phyloP scores from a whole-genome alignment of 1,284 basidiomycete genomes.

The Pseudomicrostroma phylloplanum region DNA sequence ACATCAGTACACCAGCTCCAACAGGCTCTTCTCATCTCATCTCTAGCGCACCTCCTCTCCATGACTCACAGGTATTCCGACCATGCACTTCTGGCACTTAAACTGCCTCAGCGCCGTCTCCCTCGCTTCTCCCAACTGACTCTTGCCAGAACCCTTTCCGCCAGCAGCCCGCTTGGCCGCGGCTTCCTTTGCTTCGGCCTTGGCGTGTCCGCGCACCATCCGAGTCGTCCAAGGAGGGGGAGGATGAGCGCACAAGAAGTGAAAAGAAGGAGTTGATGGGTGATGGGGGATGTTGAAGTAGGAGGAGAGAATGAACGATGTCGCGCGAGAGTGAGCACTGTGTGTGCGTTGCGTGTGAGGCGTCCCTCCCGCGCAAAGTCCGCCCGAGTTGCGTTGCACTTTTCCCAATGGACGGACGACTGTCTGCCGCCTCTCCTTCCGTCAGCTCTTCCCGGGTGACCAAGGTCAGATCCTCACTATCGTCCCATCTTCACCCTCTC shows the following conservation, averaged over 20 bases:
- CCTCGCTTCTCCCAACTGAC: constrained; percentile 8
- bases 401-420: no score
- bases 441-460: no score
- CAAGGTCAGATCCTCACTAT: no score
- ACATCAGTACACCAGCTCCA: neutral
- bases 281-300: neutral
- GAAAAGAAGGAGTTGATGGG: neutral
- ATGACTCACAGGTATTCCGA: constrained; percentile 1
- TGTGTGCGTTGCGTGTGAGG: no score
- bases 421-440: no score
- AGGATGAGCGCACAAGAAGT: neutral
- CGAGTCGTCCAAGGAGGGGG: no score
- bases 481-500: no score
- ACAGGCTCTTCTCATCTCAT: neutral
- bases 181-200: constrained; percentile 6
- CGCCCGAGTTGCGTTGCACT: no score
- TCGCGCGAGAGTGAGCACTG: no score
- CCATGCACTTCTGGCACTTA: constrained; percentile 5
- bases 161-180: neutral
- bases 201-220: constrained; percentile 11
- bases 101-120: constrained; percentile 5
- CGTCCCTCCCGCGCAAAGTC: no score
- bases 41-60: neutral
- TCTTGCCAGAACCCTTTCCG: neutral
- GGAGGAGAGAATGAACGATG: no score